phyloP scores from a whole-genome alignment of 78 protist species.

The Diacronema lutheri region DNA sequence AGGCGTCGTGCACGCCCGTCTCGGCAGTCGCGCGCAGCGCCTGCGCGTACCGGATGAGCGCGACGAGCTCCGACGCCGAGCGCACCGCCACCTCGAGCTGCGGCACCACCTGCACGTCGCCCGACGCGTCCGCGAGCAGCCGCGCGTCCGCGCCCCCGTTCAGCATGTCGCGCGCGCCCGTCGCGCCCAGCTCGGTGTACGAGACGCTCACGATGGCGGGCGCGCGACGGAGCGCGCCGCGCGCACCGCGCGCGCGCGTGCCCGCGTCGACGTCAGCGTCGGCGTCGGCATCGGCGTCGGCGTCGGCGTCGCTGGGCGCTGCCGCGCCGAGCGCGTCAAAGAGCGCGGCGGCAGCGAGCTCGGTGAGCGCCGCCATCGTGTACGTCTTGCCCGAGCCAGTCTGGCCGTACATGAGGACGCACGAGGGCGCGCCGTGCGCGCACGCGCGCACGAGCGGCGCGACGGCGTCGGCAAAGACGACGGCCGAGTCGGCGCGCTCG shows the following conservation, averaged over 20 bases:
- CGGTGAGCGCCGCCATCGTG: slow-evolving; percentile 29
- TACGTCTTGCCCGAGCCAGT: slow-evolving; percentile 33
- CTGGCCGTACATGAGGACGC: slow-evolving; percentile 48
- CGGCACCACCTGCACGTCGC: slow-evolving; percentile 22
- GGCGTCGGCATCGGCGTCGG: too few species aligned
- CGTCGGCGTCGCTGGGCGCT: too few species aligned
- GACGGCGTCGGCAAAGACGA: slow-evolving; percentile 6
- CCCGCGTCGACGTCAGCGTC: neutral
- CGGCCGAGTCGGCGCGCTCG: neutral
- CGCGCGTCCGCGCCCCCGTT: slow-evolving; percentile 6
- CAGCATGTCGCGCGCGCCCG: slow-evolving; percentile 30
- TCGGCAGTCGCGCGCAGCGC: slow-evolving; percentile 39
- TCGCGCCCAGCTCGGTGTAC: slow-evolving; percentile 28
- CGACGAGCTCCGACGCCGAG: slow-evolving; percentile 9
- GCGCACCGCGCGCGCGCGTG: too few species aligned
- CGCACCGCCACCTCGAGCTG: neutral
- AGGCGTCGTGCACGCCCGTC: slow-evolving; percentile 52
- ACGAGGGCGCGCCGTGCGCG: neutral
- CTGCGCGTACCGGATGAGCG: neutral
- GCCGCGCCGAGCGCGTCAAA: neutral
- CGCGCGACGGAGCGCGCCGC: neutral
- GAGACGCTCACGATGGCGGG: slow-evolving; percentile 2
- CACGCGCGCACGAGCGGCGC: neutral
- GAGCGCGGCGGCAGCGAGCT: neutral
- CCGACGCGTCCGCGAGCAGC: slow-evolving; percentile 13